Percentiles rank a stretch among this genome's conserved stretches.
phyloP scores from a whole-genome alignment of 305 asterid genomes.

The Lippia alba region DNA sequence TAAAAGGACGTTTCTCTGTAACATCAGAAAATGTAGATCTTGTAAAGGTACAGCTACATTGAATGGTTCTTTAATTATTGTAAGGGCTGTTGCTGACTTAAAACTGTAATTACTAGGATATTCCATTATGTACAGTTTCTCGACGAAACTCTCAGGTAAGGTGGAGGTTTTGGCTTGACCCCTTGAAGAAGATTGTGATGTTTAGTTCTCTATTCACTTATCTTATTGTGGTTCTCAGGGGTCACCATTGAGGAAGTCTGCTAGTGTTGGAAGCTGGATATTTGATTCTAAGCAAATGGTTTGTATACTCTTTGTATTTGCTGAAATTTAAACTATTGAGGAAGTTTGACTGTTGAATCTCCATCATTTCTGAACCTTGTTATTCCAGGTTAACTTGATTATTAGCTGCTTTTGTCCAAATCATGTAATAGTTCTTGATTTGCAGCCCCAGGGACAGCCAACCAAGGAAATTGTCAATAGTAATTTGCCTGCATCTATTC shows the following conservation, averaged over 20 bases:
- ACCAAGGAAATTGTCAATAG: conserved; percentile 67
- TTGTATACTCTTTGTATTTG: conserved; percentile 42
- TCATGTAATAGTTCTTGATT: conserved; percentile 34
- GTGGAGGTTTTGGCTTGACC: conserved; percentile 33
- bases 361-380: conserved; percentile 2
- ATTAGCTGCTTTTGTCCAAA: conserved; percentile 15
- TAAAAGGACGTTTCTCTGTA: conserved; percentile 97
- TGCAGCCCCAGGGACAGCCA: conserved; percentile 73
- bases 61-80: conserved; percentile 29
- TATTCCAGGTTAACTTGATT: conserved; percentile 24
- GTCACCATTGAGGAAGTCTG: conserved; percentile 90
- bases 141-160: conserved; percentile 82
- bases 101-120: conserved; percentile 63
- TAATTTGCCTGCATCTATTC: conserved; percentile 73
- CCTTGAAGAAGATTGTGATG: conserved; percentile 34
- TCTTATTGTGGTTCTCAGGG: conserved; percentile 60
- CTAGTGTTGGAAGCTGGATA: conserved; percentile 95
- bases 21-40: conserved; percentile 99
- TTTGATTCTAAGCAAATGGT: conserved; percentile 81
- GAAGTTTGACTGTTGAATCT: conserved; percentile 10
- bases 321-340: conserved; percentile 33
- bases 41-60: conserved; percentile 72
- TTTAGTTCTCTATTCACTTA: conserved; percentile 40
- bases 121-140: conserved; percentile 75
- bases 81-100: conserved; percentile 53